Percentiles rank a stretch among this genome's conserved stretches.
Conservation (phyloP, 2,329 filamentous ascomycete genomes). For the Trichoderma oligosporum region DNA sequence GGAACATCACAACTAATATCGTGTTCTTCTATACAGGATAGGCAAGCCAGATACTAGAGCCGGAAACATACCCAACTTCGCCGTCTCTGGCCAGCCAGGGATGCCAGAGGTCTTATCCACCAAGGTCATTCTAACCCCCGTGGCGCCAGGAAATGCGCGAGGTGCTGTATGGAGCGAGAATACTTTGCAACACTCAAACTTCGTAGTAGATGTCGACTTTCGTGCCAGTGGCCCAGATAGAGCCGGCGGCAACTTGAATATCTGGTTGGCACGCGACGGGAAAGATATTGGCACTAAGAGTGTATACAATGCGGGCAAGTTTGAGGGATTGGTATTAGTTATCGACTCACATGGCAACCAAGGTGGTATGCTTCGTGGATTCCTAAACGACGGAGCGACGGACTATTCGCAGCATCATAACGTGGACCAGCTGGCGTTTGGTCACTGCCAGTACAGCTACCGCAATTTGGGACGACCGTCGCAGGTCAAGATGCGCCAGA, state of each 20-base stretch:
- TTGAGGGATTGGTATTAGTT: constrained; percentile 86
- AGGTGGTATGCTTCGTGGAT: constrained; percentile 84
- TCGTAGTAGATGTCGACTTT: constrained; percentile 83
- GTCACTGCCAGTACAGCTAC: constrained; percentile 86
- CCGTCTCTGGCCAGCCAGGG: constrained; percentile 51
- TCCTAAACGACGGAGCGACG: constrained; percentile 83
- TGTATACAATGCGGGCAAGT: constrained; percentile 78
- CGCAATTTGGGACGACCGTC: constrained; percentile 86
- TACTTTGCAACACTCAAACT: constrained; percentile 61
- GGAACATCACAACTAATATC: neutral
- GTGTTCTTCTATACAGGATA: constrained; percentile 48
- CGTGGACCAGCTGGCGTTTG: constrained; percentile 84
- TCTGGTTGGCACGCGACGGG: constrained; percentile 81
- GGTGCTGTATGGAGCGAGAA: constrained; percentile 76
- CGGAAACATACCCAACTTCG: constrained; percentile 51
- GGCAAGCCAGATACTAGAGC: constrained; percentile 55
- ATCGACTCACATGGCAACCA: constrained; percentile 73
- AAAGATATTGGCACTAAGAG: constrained; percentile 65
- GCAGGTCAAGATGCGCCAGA: constrained; percentile 69
- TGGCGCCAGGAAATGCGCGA: constrained; percentile 78
- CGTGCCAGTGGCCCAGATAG: constrained; percentile 80
- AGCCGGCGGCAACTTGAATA: constrained; percentile 82
- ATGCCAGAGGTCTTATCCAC: constrained; percentile 72
- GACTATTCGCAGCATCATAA: constrained; percentile 74
- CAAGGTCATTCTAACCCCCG: constrained; percentile 86